A percentile compares a stretch with the other conserved stretches of the same genome.
These are phyloP conservation scores for Fistulifera pelliculosa DNA, from an alignment of 108 stramenopile species.

Conservation along the genomic window DNA sequence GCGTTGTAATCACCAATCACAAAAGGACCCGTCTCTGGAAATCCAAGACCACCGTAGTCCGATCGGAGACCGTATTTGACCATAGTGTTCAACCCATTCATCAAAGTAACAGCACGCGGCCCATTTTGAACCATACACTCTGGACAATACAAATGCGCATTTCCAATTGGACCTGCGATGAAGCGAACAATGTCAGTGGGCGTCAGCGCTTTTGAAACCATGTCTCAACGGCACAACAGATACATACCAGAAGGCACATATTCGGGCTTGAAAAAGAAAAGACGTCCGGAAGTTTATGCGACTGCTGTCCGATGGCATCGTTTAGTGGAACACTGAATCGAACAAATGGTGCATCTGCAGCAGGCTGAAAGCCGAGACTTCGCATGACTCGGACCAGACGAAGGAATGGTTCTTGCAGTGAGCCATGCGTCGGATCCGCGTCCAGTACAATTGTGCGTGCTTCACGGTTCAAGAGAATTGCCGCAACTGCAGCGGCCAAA, in stretches of 20 bases:
- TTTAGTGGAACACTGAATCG: constrained; percentile 9
- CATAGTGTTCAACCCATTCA: constrained; percentile 42
- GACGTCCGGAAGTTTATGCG: constrained; percentile 34
- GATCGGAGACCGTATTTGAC: constrained; percentile 35
- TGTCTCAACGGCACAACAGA: background rate
- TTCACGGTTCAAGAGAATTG: constrained; percentile 49
- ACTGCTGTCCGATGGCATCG: constrained; percentile 33
- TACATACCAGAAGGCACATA: constrained; percentile 21
- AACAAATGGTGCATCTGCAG: background rate
- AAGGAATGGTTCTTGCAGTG: constrained; percentile 25
- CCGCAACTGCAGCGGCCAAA: constrained; percentile 42
- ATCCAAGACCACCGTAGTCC: constrained; percentile 1
- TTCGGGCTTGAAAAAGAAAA: constrained; percentile 59
- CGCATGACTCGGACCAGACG: constrained; percentile 22
- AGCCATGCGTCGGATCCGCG: constrained; percentile 41
- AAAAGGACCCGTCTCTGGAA: background rate
- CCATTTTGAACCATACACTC: constrained; percentile 23
- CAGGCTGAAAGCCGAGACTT: constrained; percentile 14
- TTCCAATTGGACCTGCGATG: background rate
- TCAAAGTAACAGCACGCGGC: background rate
- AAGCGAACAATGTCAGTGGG: no score
- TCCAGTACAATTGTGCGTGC: constrained; percentile 31
- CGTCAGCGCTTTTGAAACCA: no score
- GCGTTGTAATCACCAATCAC: background rate
- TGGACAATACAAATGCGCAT: constrained; percentile 30